Percentiles rank a stretch among this genome's conserved stretches.
phyloP scores from a whole-genome alignment of 257 asterid species.

The Leonotis leonurus region DNA sequence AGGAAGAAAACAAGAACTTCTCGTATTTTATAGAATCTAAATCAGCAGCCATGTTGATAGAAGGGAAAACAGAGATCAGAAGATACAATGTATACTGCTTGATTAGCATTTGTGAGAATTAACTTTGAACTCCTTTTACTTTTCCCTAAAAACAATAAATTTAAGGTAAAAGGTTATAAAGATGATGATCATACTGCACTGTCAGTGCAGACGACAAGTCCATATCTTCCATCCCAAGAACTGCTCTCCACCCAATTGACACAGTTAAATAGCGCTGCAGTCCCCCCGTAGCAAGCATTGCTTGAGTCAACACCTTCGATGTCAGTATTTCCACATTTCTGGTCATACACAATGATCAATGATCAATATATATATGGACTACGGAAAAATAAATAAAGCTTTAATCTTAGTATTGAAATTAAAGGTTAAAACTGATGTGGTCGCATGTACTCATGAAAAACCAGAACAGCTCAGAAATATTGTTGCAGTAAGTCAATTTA shows the following conservation, averaged over 20 bases:
- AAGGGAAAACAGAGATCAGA: not conserved
- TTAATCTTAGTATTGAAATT: not conserved
- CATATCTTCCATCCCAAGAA: conserved; percentile 99
- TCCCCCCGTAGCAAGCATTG: conserved; percentile 98
- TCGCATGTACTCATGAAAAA: no score
- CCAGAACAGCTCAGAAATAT: not conserved
- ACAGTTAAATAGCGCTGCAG: conserved; percentile 93
- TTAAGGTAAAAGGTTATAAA: conserved; percentile 5
- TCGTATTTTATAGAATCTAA: not conserved
- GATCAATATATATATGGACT: not conserved
- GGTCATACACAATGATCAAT: conserved; percentile 21
- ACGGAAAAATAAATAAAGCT: not conserved
- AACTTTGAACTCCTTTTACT: not conserved
- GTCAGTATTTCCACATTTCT: conserved; percentile 89
- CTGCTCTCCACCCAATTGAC: conserved; percentile 96
- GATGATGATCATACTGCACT: conserved; percentile 68
- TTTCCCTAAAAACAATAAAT: not conserved
- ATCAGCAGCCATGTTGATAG: not conserved
- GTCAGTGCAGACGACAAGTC: conserved; percentile 98
- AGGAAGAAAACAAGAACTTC: not conserved
- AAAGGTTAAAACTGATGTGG: no score
- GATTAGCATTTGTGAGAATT: not conserved
- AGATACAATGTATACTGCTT: not conserved
- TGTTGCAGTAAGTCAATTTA: not conserved
- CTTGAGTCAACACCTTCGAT: conserved; percentile 98